A percentile compares a stretch with the other conserved stretches of the same genome.
Conservation (phyloP, 2,329 filamentous ascomycete genomes). For the Xylariaceae sp. region DNA sequence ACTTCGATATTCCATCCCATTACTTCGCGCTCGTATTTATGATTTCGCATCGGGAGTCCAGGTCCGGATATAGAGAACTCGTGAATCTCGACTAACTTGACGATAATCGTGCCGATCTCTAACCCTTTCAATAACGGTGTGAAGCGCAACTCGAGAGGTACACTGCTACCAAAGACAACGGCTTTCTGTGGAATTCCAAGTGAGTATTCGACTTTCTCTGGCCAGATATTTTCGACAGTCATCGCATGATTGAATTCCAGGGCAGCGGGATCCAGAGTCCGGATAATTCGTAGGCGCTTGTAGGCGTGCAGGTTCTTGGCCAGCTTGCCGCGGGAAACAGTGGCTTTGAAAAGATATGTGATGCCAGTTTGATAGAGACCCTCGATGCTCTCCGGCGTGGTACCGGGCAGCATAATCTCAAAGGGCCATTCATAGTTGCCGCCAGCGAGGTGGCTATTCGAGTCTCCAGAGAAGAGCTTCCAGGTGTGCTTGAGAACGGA, state of each 20-base stretch:
- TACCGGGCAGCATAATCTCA: constrained; percentile 65
- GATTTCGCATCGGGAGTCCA: constrained; percentile 45
- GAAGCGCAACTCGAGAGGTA: constrained; percentile 79
- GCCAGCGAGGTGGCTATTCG: constrained; percentile 55
- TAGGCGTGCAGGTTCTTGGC: constrained; percentile 78
- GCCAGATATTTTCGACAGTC: constrained; percentile 96
- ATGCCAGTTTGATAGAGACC: constrained; percentile 81
- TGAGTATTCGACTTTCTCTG: constrained; percentile 94
- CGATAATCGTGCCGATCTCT: constrained; percentile 73
- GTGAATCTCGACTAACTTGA: constrained; percentile 74
- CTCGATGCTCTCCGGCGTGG: constrained; percentile 81
- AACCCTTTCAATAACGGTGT: constrained; percentile 86
- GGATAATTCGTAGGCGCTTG: constrained; percentile 72
- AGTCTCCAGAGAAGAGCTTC: constrained; percentile 57
- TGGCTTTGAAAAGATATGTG: constrained; percentile 86
- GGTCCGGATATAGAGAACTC: constrained; percentile 54
- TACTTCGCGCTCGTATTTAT: constrained; percentile 61
- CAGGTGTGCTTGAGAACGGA: constrained; percentile 65
- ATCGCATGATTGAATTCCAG: constrained; percentile 80
- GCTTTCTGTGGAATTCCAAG: constrained; percentile 92
- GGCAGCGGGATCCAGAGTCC: constrained; percentile 69
- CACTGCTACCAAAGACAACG: constrained; percentile 83
- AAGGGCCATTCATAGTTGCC: constrained; percentile 85
- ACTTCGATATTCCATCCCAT: constrained; percentile 53
- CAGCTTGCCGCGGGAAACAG: constrained; percentile 79